Conservation (phyloP, 495 filamentous ascomycete species). For the Thozetella sp. region DNA sequence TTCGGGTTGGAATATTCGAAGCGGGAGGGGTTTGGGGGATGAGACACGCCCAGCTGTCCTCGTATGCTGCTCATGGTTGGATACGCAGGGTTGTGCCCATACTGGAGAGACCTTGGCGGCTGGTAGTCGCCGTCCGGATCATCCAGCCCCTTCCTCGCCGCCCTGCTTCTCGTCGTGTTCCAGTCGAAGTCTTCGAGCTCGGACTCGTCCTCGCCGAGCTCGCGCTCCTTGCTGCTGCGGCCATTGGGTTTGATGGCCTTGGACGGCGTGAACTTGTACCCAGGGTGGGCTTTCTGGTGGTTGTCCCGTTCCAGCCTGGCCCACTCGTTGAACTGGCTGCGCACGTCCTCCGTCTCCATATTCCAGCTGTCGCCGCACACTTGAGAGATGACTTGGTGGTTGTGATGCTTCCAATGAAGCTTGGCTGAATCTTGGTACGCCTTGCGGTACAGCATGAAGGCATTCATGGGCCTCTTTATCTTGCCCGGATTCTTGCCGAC, state of each 20-base stretch:
- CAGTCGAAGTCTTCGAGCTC: conserved; percentile 39
- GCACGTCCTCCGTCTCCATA: conserved; percentile 70
- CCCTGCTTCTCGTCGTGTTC: conserved; percentile 24
- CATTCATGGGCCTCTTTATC: conserved; percentile 93
- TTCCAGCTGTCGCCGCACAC: conserved; percentile 86
- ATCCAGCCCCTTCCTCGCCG: conserved; percentile 29
- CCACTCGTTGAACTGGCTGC: conserved; percentile 78
- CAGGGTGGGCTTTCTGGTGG: conserved; percentile 83
- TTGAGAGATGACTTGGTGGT: conserved; percentile 91
- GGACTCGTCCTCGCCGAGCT: conserved; percentile 30
- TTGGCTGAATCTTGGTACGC: conserved; percentile 89
- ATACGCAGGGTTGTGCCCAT: conserved; percentile 18
- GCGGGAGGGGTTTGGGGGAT: conserved; percentile 48
- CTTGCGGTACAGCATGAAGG: conserved; percentile 97
- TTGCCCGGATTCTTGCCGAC: conserved; percentile 71
- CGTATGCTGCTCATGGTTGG: conserved; percentile 17
- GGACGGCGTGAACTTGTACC: conserved; percentile 92
- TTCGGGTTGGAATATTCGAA: conserved; percentile 66
- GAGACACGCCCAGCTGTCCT: conserved; percentile 30
- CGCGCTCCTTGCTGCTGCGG: conserved; percentile 40
- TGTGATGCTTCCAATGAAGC: conserved; percentile 79
- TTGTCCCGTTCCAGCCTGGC: conserved; percentile 83
- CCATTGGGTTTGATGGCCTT: conserved; percentile 58
- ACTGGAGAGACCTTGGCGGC: conserved; percentile 23
- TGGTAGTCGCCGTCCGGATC: conserved; percentile 34